phyloP scores from a whole-genome alignment of 371 early-diverging fungal species.

The Mortierella sp. region DNA sequence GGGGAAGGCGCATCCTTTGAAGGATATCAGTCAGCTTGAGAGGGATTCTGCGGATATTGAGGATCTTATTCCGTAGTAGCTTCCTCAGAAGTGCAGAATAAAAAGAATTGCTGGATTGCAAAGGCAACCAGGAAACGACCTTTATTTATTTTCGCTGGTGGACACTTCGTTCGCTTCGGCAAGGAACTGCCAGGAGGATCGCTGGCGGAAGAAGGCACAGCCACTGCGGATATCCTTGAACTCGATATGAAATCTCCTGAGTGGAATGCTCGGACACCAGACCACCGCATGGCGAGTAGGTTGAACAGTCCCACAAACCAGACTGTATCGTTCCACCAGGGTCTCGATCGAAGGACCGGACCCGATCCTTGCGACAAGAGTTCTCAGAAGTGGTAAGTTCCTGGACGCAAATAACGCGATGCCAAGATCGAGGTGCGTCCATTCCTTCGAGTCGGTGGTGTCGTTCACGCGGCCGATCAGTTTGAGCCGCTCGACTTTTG shows the following conservation, averaged over 20 bases:
- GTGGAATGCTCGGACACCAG: slow-evolving; percentile 12
- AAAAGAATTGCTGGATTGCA: not conserved
- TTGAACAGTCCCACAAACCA: not conserved
- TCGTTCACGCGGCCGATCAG: not conserved
- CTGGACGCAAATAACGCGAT: slow-evolving; percentile 6
- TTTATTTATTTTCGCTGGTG: not conserved
- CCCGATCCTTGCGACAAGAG: not conserved
- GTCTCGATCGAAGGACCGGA: not conserved
- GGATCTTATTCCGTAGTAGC: slow-evolving; percentile 27
- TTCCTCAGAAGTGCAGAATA: not conserved
- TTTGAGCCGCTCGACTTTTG: not conserved
- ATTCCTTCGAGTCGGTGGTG: not conserved
- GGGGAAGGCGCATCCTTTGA: not conserved
- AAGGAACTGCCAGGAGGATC: not conserved
- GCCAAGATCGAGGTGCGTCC: slow-evolving; percentile 13
- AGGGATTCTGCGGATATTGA: slow-evolving; percentile 37
- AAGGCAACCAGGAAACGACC: not conserved
- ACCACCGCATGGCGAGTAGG: not conserved
- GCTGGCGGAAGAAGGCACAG: slow-evolving; percentile 11
- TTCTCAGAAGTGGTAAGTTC: not conserved
- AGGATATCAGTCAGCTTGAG: slow-evolving; percentile 20
- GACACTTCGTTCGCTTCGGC: not conserved
- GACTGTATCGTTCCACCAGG: not conserved
- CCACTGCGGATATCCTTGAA: not conserved
- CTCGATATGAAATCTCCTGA: slow-evolving; percentile 15